Evolutionary conservation across 441 rosid species (phyloP).

Genomic region (Pelargonium cotyledonis): DNA sequence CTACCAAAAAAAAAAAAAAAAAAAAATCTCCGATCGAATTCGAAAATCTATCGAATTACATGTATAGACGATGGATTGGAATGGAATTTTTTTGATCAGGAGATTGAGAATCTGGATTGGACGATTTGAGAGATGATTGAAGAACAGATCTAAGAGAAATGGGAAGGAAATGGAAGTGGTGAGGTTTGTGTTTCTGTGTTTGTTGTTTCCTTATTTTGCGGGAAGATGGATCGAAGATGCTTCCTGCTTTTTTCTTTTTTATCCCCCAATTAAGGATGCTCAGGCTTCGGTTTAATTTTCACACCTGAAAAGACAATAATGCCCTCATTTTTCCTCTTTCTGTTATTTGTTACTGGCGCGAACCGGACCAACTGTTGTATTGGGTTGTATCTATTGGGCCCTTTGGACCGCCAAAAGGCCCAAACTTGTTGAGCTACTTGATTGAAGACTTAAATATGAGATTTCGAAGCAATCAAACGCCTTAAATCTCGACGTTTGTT

Average conservation of each 20-base stretch:
- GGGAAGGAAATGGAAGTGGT: neutral
- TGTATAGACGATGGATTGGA: neutral
- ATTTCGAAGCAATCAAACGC: no score
- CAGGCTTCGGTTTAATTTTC: no score
- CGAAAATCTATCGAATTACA: neutral
- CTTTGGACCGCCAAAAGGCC: no score
- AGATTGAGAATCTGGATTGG: neutral
- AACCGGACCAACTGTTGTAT: no score
- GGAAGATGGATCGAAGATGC: conserved; percentile 16
- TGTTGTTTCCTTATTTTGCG: conserved; percentile 16
- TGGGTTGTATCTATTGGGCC: no score
- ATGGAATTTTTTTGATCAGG: neutral
- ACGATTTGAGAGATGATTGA: neutral
- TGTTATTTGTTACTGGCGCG: no score
- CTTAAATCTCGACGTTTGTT: no score
- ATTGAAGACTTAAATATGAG: no score
- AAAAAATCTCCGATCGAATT: neutral
- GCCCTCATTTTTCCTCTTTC: no score
- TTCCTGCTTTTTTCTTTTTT: neutral
- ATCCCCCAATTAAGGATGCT: no score
- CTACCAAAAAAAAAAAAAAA: neutral
- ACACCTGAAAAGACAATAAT: no score
- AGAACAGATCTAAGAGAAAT: neutral
- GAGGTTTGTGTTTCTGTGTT: conserved; percentile 1
- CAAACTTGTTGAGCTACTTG: no score